A percentile compares a stretch with the other conserved stretches of the same genome.
Evolutionary conservation across 768 basidiomycete genomes (phyloP).

Genomic region (Tubosaeta sp.): DNA sequence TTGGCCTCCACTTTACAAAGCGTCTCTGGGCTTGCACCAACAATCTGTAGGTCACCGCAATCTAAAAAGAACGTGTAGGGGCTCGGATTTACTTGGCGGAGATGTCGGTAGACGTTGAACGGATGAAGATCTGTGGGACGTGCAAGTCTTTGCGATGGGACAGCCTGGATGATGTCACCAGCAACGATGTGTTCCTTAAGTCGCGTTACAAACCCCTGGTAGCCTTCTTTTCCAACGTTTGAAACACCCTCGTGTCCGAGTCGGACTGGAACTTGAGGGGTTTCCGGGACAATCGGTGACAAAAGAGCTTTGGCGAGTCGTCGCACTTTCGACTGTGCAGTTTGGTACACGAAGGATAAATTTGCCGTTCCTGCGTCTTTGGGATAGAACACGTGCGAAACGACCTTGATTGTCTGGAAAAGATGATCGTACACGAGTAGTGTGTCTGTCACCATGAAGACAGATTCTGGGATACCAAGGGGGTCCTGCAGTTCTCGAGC

Average conservation of each 20-base stretch:
- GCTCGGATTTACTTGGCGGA: slow-evolving; percentile 93
- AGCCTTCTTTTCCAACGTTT: slow-evolving; percentile 92
- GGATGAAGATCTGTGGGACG: slow-evolving; percentile 87
- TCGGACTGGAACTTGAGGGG: slow-evolving; percentile 57
- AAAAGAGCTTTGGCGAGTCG: slow-evolving; percentile 72
- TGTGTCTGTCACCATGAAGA: slow-evolving; percentile 96
- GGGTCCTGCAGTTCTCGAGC: slow-evolving; percentile 69
- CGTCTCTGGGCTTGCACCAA: slow-evolving; percentile 98
- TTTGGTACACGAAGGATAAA: slow-evolving; percentile 82
- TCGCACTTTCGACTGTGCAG: slow-evolving; percentile 77
- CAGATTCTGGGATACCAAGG: slow-evolving; percentile 86
- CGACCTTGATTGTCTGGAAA: slow-evolving; percentile 90
- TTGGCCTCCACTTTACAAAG: slow-evolving; percentile 92
- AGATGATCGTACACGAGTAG: slow-evolving; percentile 96
- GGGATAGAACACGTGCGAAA: slow-evolving; percentile 92
- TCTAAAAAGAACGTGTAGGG: slow-evolving; percentile 99
- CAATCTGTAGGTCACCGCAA: slow-evolving; percentile 87
- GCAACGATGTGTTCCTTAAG: slow-evolving; percentile 93
- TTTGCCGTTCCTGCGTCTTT: slow-evolving; percentile 61
- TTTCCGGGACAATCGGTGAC: slow-evolving; percentile 51
- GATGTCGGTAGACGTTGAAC: slow-evolving; percentile 93
- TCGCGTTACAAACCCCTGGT: slow-evolving; percentile 84
- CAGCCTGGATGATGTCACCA: slow-evolving; percentile 98
- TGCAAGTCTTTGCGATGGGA: slow-evolving; percentile 88
- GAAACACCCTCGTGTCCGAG: slow-evolving; percentile 70